Conservation (phyloP, 139 green algal genomes). For the Micractinium sp. region DNA sequence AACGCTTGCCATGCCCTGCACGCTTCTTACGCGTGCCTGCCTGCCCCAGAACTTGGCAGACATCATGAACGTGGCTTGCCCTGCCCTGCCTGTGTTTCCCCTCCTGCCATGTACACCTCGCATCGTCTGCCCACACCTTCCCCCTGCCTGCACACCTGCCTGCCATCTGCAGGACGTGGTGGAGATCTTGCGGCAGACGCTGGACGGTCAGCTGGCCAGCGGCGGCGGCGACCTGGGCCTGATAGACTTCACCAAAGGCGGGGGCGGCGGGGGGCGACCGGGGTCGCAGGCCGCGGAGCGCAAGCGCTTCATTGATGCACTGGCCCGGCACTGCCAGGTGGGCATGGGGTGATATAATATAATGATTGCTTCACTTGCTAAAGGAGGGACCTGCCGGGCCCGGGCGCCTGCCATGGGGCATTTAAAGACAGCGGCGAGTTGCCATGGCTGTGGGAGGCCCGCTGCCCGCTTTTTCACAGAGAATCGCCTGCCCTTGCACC, state of each 20-base stretch:
- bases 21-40: background rate
- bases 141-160: background rate
- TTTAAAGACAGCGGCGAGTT: no score
- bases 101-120: background rate
- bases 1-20: background rate
- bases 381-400: background rate
- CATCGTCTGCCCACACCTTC: no score
- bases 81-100: no score
- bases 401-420: background rate
- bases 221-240: constrained; percentile 38
- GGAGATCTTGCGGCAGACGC: constrained; percentile 73
- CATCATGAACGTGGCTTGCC: background rate
- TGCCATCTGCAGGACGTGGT: constrained; percentile 66
- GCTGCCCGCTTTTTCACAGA: background rate
- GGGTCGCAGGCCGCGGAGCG: constrained; percentile 66
- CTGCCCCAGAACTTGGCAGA: background rate
- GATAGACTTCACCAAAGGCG: constrained; percentile 59
- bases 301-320: constrained; percentile 64
- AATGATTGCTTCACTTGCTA: no score
- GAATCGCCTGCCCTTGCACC: background rate
- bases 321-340: constrained; percentile 52
- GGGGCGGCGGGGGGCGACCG: background rate
- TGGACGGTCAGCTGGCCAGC: constrained; percentile 59
- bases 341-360: background rate
- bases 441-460: no score